Evolutionary conservation across 805 yeast species (phyloP).

Genomic region (Saturnispora dispora): DNA sequence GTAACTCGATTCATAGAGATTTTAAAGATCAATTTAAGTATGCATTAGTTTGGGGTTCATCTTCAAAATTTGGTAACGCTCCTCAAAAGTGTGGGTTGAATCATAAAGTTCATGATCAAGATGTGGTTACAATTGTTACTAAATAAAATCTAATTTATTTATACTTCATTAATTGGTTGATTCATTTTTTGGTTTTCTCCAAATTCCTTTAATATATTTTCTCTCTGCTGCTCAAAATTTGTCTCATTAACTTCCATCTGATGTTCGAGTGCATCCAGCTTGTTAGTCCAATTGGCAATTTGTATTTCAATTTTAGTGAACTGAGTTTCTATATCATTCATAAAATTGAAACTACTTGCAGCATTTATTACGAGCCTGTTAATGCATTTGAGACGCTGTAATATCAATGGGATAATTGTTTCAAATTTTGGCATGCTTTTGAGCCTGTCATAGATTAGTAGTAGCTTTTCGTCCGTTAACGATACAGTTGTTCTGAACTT

Average conservation of each 20-base stretch:
- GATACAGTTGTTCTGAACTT: conserved; percentile 6
- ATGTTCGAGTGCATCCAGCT: conserved; percentile 16
- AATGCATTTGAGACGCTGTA: conserved; percentile 16
- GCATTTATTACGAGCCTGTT: conserved; percentile 11
- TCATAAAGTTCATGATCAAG: conserved; percentile 84
- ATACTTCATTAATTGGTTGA: not conserved
- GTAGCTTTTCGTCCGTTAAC: conserved; percentile 17
- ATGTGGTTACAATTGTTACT: conserved; percentile 84
- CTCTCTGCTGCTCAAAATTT: conserved; percentile 9
- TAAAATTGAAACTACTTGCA: conserved; percentile 9
- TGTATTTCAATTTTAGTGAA: conserved; percentile 14
- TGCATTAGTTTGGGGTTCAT: conserved; percentile 94
- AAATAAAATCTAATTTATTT: conserved; percentile 35
- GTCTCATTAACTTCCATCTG: conserved; percentile 8
- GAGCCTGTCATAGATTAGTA: conserved; percentile 16
- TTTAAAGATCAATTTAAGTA: conserved; percentile 87
- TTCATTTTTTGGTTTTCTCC: not conserved
- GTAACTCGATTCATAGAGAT: conserved; percentile 88
- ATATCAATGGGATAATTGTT: conserved; percentile 12
- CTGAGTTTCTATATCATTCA: conserved; percentile 14
- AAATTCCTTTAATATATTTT: conserved; percentile 10
- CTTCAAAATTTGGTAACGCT: conserved; percentile 71
- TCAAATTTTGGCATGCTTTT: conserved; percentile 16
- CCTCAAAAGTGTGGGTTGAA: conserved; percentile 93
- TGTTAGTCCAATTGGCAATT: conserved; percentile 18